These are phyloP conservation scores for Rhododendron henanense DNA, from an alignment of 148 eudicot genomes.

Conservation along the genomic window DNA sequence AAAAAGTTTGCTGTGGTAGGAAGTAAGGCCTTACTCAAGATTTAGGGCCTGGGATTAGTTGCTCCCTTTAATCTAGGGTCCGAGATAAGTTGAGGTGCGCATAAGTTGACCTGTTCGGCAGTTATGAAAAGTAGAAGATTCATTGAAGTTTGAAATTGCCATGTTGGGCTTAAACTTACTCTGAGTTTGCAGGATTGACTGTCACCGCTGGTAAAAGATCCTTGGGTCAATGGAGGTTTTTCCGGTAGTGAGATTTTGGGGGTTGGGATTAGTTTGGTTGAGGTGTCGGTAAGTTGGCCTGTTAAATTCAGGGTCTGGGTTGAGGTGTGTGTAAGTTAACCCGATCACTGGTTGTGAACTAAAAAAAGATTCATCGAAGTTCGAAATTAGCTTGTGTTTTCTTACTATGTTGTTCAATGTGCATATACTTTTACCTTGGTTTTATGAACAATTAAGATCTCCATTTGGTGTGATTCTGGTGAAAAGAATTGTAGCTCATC, in stretches of 20 bases:
- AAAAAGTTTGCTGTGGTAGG: not conserved
- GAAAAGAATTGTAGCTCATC: not conserved
- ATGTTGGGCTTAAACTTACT: not conserved
- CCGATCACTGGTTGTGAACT: not conserved
- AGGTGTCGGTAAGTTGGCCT: not conserved
- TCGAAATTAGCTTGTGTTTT: not conserved
- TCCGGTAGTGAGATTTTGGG: not conserved
- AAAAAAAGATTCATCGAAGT: not conserved
- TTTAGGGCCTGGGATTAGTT: not conserved
- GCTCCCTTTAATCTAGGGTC: not conserved
- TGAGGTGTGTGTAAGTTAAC: not conserved
- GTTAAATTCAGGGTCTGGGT: not conserved
- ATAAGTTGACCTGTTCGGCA: not conserved
- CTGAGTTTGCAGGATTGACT: not conserved
- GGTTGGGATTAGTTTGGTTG: not conserved
- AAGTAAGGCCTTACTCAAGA: not conserved
- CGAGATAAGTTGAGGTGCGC: not conserved
- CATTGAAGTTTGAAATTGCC: not conserved
- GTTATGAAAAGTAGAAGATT: not conserved
- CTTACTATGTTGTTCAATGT: not conserved
- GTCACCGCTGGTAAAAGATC: not conserved
- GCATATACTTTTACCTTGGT: not conserved
- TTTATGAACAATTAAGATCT: not conserved
- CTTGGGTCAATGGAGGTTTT: not conserved
- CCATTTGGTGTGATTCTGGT: not conserved